Percentiles rank a stretch among this genome's conserved stretches.
phyloP scores from a whole-genome alignment of 192 early-diverging fungal species.

The Coemansia sp. region DNA sequence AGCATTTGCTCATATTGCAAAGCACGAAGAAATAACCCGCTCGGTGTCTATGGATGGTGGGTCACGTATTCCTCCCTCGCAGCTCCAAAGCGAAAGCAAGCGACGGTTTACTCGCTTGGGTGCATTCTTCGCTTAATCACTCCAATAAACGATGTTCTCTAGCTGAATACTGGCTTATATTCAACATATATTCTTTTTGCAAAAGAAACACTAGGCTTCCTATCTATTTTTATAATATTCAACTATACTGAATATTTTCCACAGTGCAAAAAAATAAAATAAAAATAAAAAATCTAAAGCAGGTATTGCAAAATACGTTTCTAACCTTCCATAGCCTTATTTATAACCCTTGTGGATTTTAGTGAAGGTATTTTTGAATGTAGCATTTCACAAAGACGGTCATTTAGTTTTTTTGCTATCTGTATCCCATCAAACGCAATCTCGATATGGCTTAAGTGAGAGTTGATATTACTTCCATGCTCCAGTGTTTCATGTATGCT shows the following conservation, averaged over 20 bases:
- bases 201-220: too few species aligned
- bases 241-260: too few species aligned
- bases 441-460: neutral
- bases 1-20: neutral
- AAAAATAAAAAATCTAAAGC: too few species aligned
- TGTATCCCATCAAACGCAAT: neutral
- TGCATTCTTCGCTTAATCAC: neutral
- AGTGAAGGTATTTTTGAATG: neutral
- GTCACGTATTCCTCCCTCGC: neutral
- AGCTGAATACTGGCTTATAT: neutral
- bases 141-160: neutral
- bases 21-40: neutral
- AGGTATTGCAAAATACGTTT: neutral
- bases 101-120: neutral
- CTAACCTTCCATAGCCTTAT: neutral
- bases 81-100: neutral
- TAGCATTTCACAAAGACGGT: neutral
- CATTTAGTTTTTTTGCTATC: neutral
- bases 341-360: neutral
- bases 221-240: too few species aligned
- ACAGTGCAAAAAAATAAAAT: too few species aligned
- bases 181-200: neutral
- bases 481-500: neutral
- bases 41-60: conserved; percentile 1
- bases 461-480: neutral